These are phyloP conservation scores for Aspergillus uvarum DNA, from an alignment of 2,329 filamentous ascomycete species.

Conservation along the genomic window DNA sequence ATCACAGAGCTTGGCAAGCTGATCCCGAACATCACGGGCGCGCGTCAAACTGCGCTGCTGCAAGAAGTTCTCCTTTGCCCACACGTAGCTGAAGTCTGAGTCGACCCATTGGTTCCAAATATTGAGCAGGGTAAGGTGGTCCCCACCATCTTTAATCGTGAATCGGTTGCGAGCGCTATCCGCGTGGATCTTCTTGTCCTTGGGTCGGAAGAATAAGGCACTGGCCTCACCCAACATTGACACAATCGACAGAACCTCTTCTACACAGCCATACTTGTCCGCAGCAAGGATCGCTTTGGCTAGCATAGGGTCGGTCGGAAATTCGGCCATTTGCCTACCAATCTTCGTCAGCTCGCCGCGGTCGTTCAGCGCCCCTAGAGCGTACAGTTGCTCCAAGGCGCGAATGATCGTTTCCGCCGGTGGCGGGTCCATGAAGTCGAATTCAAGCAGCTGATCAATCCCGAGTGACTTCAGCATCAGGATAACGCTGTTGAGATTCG, in stretches of 20 bases:
- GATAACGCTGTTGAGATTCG: constrained; percentile 80
- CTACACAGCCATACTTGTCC: constrained; percentile 86
- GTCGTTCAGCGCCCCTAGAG: constrained; percentile 83
- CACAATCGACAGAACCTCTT: constrained; percentile 90
- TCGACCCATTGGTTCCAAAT: constrained; percentile 97
- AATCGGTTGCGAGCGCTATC: constrained; percentile 88
- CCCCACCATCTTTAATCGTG: constrained; percentile 85
- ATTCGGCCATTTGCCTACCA: constrained; percentile 91
- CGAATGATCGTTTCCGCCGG: constrained; percentile 86
- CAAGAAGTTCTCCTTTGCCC: constrained; percentile 89
- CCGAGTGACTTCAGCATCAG: constrained; percentile 84
- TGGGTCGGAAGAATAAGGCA: constrained; percentile 88
- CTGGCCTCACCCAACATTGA: constrained; percentile 88
- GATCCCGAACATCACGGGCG: constrained; percentile 87
- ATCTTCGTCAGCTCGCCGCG: constrained; percentile 85
- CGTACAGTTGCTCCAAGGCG: constrained; percentile 86
- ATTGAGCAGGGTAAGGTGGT: constrained; percentile 84
- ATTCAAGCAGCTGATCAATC: constrained; percentile 88
- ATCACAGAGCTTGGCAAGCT: constrained; percentile 88
- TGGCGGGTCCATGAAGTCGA: constrained; percentile 95
- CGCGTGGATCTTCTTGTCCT: constrained; percentile 95
- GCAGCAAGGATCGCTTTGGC: constrained; percentile 86
- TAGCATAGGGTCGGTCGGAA: constrained; percentile 88
- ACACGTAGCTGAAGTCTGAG: constrained; percentile 81
- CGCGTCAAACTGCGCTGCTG: constrained; percentile 87